Evolutionary conservation across 352 stramenopile genomes (phyloP).

Genomic region (Globisporangium irregulare): DNA sequence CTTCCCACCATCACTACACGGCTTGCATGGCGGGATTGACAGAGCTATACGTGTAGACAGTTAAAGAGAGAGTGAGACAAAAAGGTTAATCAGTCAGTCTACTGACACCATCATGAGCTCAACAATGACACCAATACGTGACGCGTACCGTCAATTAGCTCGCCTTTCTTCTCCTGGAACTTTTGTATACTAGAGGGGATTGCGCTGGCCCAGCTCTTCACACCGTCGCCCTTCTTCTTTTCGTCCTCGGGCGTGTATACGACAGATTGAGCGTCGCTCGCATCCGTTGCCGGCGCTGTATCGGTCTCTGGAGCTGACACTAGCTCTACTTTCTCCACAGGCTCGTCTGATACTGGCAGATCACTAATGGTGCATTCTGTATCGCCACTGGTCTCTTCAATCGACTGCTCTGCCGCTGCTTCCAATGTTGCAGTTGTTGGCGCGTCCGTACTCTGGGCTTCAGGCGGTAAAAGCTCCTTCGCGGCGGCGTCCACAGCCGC

Average conservation of each 20-base stretch:
- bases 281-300: background rate
- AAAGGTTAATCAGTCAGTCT: background rate
- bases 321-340: background rate
- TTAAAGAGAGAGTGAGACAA: background rate
- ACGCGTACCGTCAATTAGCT: conserved; percentile 6
- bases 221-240: background rate
- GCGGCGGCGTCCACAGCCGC: background rate
- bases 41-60: background rate
- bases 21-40: conserved; percentile 9
- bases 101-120: background rate
- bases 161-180: conserved; percentile 11
- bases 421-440: background rate
- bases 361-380: background rate
- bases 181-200: conserved; percentile 7
- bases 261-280: background rate
- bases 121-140: background rate
- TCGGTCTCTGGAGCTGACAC: background rate
- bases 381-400: background rate
- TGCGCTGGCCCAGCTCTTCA: conserved; percentile 7
- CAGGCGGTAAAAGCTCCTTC: background rate
- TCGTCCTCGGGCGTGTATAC: background rate
- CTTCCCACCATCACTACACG: conserved; percentile 3
- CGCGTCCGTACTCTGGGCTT: background rate
- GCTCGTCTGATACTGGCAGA: background rate
- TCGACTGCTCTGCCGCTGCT: background rate